phyloP scores from a whole-genome alignment of 1,284 basidiomycete species.

The Fomitopsis pinicola region DNA sequence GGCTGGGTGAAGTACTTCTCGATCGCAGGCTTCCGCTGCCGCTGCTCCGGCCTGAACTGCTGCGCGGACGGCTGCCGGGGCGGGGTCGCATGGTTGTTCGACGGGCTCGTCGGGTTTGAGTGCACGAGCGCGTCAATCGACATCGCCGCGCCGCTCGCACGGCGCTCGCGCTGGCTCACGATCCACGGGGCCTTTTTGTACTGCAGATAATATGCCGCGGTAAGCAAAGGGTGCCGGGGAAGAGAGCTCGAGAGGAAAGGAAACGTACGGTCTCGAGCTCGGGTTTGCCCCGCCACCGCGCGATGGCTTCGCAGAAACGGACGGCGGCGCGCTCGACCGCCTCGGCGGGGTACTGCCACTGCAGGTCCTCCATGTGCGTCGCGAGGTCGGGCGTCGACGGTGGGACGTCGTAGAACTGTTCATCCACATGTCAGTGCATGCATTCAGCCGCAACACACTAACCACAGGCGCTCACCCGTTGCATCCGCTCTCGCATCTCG shows the following conservation, averaged over 20 bases:
- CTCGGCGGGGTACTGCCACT: slow-evolving; percentile 75
- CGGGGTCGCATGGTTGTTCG: slow-evolving; percentile 19
- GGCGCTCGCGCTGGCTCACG: slow-evolving; percentile 20
- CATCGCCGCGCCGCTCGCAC: slow-evolving; percentile 35
- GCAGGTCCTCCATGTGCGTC: slow-evolving; percentile 76
- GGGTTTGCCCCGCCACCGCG: slow-evolving; percentile 76
- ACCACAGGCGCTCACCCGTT: slow-evolving; percentile 44
- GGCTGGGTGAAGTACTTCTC: slow-evolving; percentile 40
- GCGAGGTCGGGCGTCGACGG: slow-evolving; percentile 64
- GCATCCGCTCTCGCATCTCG: slow-evolving; percentile 65
- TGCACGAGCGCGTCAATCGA: slow-evolving; percentile 60
- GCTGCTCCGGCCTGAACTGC: slow-evolving; percentile 15
- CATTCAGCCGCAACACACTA: background rate
- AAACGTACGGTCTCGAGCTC: slow-evolving; percentile 68
- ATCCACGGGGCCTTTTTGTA: slow-evolving; percentile 48
- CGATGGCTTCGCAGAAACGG: slow-evolving; percentile 74
- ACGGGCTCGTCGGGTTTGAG: slow-evolving; percentile 55
- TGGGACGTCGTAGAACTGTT: slow-evolving; percentile 72
- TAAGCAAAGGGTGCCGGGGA: slow-evolving; percentile 6
- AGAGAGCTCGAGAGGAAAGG: background rate
- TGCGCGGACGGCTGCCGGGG: slow-evolving; percentile 16
- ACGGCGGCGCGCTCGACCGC: slow-evolving; percentile 74
- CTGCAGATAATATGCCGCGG: slow-evolving; percentile 27
- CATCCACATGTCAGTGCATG: slow-evolving; percentile 2
- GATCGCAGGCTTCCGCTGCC: slow-evolving; percentile 27